Evolutionary conservation across 23 red algal species (phyloP), one percentile per base, ranked within the genome.

Genomic region (Agarophyton chilense): DNA sequence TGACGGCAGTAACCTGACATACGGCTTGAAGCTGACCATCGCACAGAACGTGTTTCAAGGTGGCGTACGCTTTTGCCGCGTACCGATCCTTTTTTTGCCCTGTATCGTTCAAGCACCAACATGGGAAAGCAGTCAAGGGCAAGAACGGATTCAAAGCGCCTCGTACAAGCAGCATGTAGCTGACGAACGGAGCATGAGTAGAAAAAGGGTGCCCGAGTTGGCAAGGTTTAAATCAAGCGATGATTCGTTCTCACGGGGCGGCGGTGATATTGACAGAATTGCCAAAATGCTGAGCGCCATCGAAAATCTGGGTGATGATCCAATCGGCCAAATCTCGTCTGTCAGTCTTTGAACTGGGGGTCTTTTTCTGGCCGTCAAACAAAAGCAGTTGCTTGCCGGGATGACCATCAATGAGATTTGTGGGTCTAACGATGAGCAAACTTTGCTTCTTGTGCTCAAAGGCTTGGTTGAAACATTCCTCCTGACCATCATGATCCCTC

Each of bases 351-450:
- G 36, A 39, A 2, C 25, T 62, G 14, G 85, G 85, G 1, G 72
- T 21, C 26, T 63, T 74, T 28, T 49, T 64, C 1, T 89, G 51
- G 34, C 60, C 72, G 22, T 79, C 85, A 33, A 89, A 89, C 6
- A n/a, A 1, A 0, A 66, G 21, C 14, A 66, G 4, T 12, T 79
- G n/a, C 2, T 46, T 21, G 8, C 51, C 55, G 2, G 36, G 47
- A 9, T 89, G 53, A 28, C 85, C 85, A 61, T 89, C 85, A 14
- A 52, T 78, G 5, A 89, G 50, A n/a, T 22, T 45, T 1, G 72
- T 79, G 5, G 85, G 85, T 49, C 85, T 60, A 1, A 89, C 85
- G 33, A 89, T 89, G 9, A 74, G 45, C 70, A 89, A 78, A 2
- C 72, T 28, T 1, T 52, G 22, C 71, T 60, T 32, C 35, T 80